Conservation (phyloP, 2,329 filamentous ascomycete genomes). For the Phialemonium atrogriseum region DNA sequence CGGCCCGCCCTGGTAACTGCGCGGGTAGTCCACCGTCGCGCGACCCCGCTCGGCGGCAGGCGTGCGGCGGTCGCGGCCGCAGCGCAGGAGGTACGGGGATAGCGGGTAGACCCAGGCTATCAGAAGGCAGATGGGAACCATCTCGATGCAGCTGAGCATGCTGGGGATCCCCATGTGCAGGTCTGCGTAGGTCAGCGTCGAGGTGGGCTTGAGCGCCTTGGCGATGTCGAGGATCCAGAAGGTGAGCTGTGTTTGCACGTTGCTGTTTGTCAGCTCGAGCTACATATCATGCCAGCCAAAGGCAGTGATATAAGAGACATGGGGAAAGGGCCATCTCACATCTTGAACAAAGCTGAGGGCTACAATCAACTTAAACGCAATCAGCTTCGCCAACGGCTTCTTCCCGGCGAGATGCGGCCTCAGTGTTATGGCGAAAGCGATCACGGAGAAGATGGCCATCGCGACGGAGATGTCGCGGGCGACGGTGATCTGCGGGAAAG, state of each 20-base stretch:
- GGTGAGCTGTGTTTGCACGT: no score
- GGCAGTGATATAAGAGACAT: constrained; percentile 4
- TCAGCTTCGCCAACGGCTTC: constrained; percentile 21
- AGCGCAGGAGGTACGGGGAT: constrained; percentile 13
- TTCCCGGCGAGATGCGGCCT: constrained; percentile 17
- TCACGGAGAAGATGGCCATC: constrained; percentile 15
- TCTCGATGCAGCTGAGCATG: constrained; percentile 16
- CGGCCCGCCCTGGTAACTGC: constrained; percentile 15
- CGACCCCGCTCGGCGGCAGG: constrained; percentile 4
- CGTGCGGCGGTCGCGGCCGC: no score
- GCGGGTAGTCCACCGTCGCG: constrained; percentile 7
- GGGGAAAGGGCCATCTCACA: constrained; percentile 9
- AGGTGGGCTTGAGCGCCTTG: constrained; percentile 10
- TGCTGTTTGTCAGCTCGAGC: no score
- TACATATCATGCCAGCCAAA: no score
- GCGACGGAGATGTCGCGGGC: background rate
- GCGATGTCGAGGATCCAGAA: constrained; percentile 16
- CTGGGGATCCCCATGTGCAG: constrained; percentile 15
- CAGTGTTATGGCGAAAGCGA: constrained; percentile 18
- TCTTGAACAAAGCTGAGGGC: constrained; percentile 19
- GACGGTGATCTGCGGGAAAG: no score
- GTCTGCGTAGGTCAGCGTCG: constrained; percentile 13
- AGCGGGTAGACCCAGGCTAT: constrained; percentile 15
- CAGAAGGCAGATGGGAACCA: constrained; percentile 15
- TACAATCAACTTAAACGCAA: constrained; percentile 25